Conservation (phyloP, 768 basidiomycete species). For the Clitopilus hobsonii region DNA sequence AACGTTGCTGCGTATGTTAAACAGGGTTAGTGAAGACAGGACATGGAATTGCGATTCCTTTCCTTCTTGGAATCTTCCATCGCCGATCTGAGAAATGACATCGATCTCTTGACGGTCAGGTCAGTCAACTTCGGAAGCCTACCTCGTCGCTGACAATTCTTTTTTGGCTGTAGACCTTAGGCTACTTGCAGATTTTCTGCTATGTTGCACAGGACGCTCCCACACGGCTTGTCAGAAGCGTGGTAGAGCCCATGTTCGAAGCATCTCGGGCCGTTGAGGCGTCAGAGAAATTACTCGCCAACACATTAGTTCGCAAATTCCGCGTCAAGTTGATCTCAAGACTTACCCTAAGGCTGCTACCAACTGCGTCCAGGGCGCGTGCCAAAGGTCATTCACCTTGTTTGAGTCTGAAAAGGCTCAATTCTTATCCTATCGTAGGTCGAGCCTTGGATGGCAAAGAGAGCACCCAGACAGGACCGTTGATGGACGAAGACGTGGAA, state of each 20-base stretch:
- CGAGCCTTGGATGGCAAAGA: conserved; percentile 23
- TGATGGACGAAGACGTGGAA: conserved; percentile 44
- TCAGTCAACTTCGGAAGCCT: not conserved
- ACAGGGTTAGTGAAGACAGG: conserved; percentile 40
- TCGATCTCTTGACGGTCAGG: conserved; percentile 49
- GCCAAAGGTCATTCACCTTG: conserved; percentile 31
- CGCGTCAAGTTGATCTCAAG: conserved; percentile 66
- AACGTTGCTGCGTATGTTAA: not conserved
- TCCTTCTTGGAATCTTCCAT: conserved; percentile 48
- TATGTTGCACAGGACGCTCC: conserved; percentile 66
- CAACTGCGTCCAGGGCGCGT: conserved; percentile 29
- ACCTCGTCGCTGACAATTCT: not conserved
- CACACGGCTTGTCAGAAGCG: conserved; percentile 42
- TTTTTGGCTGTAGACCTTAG: conserved; percentile 49
- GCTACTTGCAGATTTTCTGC: conserved; percentile 63
- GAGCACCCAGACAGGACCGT: conserved; percentile 9
- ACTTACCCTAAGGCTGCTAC: conserved; percentile 57
- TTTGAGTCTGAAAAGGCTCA: too few species aligned
- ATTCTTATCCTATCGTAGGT: conserved; percentile 16
- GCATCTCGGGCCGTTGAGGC: conserved; percentile 39
- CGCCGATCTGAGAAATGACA: conserved; percentile 28
- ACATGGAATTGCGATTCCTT: conserved; percentile 44
- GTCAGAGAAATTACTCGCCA: conserved; percentile 36
- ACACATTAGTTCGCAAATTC: conserved; percentile 67
- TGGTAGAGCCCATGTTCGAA: conserved; percentile 38